phyloP scores from a whole-genome alignment of 1,284 basidiomycete genomes.

The Marasmius sp. region DNA sequence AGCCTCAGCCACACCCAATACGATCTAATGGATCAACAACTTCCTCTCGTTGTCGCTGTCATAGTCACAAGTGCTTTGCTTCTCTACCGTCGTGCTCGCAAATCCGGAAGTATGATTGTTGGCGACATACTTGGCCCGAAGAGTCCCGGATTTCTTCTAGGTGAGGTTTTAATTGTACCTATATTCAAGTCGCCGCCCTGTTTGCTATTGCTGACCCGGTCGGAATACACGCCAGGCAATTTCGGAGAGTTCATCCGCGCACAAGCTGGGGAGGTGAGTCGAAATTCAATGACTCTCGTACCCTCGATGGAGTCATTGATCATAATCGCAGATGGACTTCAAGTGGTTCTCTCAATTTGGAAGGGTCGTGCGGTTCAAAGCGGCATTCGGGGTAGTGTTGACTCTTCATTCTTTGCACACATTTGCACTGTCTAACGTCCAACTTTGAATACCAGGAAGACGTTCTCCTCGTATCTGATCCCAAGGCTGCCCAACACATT shows the following conservation, averaged over 20 bases:
- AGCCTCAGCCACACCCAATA: no score
- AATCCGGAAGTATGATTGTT: no score
- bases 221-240: background rate
- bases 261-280: background rate
- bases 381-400: constrained; percentile 1
- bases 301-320: background rate
- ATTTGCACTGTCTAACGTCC: no score
- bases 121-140: no score
- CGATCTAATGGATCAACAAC: no score
- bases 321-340: background rate
- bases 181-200: no score
- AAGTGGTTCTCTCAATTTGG: constrained; percentile 3
- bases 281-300: background rate
- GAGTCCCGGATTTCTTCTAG: no score
- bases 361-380: background rate
- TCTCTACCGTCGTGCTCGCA: no score
- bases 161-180: no score
- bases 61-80: no score
- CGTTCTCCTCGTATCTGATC: constrained; percentile 15
- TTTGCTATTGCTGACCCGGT: no score
- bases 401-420: background rate
- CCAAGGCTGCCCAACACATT: constrained; percentile 20
- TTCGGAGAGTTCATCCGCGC: background rate
- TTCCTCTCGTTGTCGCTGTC: no score
- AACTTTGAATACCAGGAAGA: constrained; percentile 8